These are phyloP conservation scores for Porcisia hertigi DNA, from an alignment of 208 protist species.

Conservation along the genomic window DNA sequence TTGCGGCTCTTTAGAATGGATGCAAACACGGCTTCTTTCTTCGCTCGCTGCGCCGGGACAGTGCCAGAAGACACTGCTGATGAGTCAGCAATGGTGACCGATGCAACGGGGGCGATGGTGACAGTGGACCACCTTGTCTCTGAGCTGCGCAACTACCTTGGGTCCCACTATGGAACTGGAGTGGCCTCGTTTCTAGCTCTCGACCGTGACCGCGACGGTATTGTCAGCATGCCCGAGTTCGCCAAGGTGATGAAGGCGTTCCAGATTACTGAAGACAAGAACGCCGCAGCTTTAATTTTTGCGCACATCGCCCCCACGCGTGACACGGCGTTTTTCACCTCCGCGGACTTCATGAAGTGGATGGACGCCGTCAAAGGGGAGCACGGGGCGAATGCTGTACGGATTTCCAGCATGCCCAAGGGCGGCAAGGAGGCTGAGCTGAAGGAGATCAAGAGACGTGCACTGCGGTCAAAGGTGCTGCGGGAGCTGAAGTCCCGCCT, in stretches of 20 bases:
- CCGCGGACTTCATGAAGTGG: constrained; percentile 74
- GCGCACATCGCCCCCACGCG: constrained; percentile 44
- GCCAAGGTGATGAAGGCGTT: constrained; percentile 56
- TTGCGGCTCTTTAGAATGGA: constrained; percentile 85
- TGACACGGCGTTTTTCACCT: constrained; percentile 68
- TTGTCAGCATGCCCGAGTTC: constrained; percentile 79
- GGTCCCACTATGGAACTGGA: constrained; percentile 68
- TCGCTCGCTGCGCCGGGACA: constrained; percentile 41
- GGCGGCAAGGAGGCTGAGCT: constrained; percentile 42
- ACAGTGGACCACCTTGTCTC: constrained; percentile 56
- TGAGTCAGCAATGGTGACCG: constrained; percentile 23
- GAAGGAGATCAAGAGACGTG: constrained; percentile 46
- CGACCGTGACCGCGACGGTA: constrained; percentile 83
- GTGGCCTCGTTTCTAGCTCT: constrained; percentile 84
- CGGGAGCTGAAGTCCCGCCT: constrained; percentile 60
- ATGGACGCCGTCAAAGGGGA: constrained; percentile 50
- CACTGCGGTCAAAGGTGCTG: constrained; percentile 51
- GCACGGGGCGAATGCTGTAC: constrained; percentile 16
- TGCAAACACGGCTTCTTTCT: constrained; percentile 74
- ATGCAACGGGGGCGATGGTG: constrained; percentile 33
- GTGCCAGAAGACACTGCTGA: not conserved
- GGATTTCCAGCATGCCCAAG: constrained; percentile 15
- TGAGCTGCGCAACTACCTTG: constrained; percentile 68
- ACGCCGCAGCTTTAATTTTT: constrained; percentile 61
- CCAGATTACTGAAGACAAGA: constrained; percentile 73